Base-by-base conservation (phyloP, 1,284 basidiomycete genomes). In the Apiotrichum gracile region DNA sequence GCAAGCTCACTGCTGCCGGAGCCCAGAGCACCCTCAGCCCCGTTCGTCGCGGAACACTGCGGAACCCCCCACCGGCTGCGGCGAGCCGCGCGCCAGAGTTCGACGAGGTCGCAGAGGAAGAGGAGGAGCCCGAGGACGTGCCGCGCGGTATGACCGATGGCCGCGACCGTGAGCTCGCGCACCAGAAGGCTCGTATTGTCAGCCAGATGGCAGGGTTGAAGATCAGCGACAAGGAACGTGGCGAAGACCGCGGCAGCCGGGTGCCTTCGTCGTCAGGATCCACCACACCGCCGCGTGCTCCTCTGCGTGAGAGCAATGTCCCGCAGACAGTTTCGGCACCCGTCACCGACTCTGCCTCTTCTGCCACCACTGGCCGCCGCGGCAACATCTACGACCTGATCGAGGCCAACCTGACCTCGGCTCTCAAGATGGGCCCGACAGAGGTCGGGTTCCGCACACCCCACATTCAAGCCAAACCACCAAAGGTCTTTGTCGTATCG, bases 401-500 rank as follows among this genome's bases (percentile, higher is more conserved):
- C 38, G 74, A 76, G 81, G 79, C 83, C 51, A 85, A 85, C 10
- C 77, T 93, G 41, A 78, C 82, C 5, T 69, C 69, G 7, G 84
- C 49, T 7, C 39, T 57, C 14, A 22, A 40, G 9, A n/a, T 47
- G 16, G 48, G 43, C 35, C 43, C 16, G 27, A 33, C 31, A 14
- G 46, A 47, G 8, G 24, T 13, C 5, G 35, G 34, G 31, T 37
- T 47, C 45, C 34, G 22, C 34, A 37, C 45, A 2, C 16, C 43
- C 5, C 2, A 19, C 19, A 24, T 17, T 31, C n/a, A 34, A 8
- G 29, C 43, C 26, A 34, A 16, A n/a, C 43, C 84, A 14, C 88
- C 92, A 37, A 81, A 80, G 50, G 86, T 94, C 16, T 98, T 97
- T 75, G 90, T 98, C 62, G 88, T 89, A 2, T 91, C 88, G 10